Base-by-base conservation (phyloP, 2,329 filamentous ascomycete species). In the Dothiorella sarmentorum region DNA sequence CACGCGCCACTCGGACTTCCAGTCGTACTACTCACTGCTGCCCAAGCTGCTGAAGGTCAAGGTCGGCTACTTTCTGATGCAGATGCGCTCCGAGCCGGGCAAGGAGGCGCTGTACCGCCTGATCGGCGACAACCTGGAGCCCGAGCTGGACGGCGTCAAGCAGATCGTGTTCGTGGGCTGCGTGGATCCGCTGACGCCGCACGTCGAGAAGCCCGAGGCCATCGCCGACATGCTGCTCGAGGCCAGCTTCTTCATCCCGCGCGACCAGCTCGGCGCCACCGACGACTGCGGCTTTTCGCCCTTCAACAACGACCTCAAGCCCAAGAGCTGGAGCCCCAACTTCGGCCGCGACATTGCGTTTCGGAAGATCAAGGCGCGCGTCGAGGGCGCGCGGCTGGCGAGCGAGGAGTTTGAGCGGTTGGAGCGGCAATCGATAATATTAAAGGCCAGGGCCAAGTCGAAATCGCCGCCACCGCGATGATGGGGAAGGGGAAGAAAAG, bases 321-420 rank as follows among this genome's bases (percentile, higher is more conserved):
- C 55, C 55, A 58, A 58, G 43, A 58, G 55, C 17, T 58, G 55
- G 55, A 58, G 55, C 20, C 55, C 55, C 4, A 58, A 58, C 9
- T 58, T 58, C 4, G 55, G 55, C n/a, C 17, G 55, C 2, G 55
- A 58, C 22, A 58, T 58, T 13, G 55, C 55, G 5, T 58, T 58
- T 17, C 43, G 55, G 22, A 58, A 58, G 35, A 58, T 58, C 33
- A 58, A 47, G 13, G 29, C 55, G 7, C 33, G 55, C 7, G 44
- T 58, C 24, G 55, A 40, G 24, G 55, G 55, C n/a, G 55, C 55
- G 2, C 38, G 7, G 20, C 17, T 58, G 22, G 55, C 55, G 24
- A 58, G 55, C 42, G 55, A 58, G 35, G 55, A 58, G 13, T 58
- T 58, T 24, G 35, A 49, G n/a, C 33, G 43, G 10, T 29, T 58